These are phyloP conservation scores for Venturia effusa DNA, from an alignment of 2,329 filamentous ascomycete species.

Conservation along the genomic window DNA sequence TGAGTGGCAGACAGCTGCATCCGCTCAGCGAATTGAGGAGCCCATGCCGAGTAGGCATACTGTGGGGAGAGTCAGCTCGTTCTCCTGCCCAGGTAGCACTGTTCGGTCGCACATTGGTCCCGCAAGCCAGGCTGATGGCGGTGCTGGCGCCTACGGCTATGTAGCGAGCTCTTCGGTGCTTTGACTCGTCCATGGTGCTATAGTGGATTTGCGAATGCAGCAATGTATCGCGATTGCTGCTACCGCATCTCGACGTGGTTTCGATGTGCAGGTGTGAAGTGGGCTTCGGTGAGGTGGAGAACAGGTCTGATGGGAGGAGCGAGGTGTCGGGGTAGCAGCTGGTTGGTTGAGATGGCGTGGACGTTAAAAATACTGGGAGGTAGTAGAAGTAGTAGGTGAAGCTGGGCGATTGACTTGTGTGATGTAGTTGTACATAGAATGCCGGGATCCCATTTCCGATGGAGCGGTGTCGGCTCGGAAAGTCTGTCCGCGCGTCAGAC, in stretches of 20 bases:
- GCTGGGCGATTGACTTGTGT: background rate
- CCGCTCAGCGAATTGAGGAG: conserved; percentile 82
- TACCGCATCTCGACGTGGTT: background rate
- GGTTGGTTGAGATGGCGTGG: too few relatives aligned
- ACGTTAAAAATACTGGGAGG: background rate
- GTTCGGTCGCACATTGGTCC: conserved; percentile 62
- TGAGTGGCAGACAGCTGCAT: conserved; percentile 84
- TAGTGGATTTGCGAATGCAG: background rate
- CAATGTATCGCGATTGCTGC: background rate
- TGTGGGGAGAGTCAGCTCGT: conserved; percentile 28
- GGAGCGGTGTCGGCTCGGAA: background rate
- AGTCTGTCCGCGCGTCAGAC: background rate
- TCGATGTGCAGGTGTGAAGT: background rate
- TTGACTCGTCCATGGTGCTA: conserved; percentile 33
- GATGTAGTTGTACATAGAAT: too few relatives aligned
- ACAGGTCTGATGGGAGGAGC: background rate
- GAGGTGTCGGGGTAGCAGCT: background rate
- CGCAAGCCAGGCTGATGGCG: conserved; percentile 74
- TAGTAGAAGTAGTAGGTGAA: background rate
- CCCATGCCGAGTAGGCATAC: conserved; percentile 99
- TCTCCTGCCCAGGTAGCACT: background rate
- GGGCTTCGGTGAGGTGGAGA: background rate
- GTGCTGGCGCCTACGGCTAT: conserved; percentile 80
- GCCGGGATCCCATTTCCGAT: too few relatives aligned
- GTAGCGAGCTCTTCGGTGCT: conserved; percentile 55